These are phyloP conservation scores for Lactarius sp. DNA, from an alignment of 768 basidiomycete genomes.

Conservation along the genomic window DNA sequence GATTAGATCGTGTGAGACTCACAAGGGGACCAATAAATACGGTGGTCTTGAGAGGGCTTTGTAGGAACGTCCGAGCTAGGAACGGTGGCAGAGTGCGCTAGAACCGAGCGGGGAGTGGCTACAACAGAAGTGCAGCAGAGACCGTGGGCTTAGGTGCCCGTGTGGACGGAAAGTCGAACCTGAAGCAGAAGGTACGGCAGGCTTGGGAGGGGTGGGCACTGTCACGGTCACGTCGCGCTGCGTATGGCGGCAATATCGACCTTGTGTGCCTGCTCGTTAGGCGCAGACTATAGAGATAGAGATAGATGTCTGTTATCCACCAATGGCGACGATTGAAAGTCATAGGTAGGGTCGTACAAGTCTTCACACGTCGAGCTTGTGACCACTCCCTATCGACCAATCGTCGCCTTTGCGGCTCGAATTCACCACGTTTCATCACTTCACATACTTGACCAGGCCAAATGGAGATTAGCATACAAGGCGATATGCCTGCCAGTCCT, in stretches of 20 bases:
- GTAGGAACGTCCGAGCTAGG: slow-evolving; percentile 46
- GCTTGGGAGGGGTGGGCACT: slow-evolving; percentile 23
- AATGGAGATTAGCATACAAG: too few species aligned
- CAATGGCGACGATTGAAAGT: too few species aligned
- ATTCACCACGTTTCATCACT: too few species aligned
- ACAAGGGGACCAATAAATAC: slow-evolving; percentile 72
- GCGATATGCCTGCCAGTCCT: too few species aligned
- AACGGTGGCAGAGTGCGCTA: slow-evolving; percentile 36
- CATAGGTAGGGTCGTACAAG: too few species aligned
- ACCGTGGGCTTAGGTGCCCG: slow-evolving; percentile 44
- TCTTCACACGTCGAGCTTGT: too few species aligned
- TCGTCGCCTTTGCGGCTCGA: too few species aligned
- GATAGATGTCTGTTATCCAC: too few species aligned
- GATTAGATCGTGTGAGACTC: neutral
- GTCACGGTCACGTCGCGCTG: slow-evolving; percentile 14
- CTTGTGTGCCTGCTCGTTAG: too few species aligned
- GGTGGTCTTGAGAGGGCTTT: slow-evolving; percentile 74
- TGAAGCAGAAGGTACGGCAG: slow-evolving; percentile 38
- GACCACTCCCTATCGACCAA: too few species aligned
- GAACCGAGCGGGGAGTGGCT: slow-evolving; percentile 28
- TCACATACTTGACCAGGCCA: too few species aligned
- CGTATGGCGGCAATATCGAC: slow-evolving; percentile 65
- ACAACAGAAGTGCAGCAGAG: slow-evolving; percentile 31
- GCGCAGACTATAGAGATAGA: too few species aligned
- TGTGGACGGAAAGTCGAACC: slow-evolving; percentile 28